A percentile compares a stretch with the other conserved stretches of the same genome.
Conservation (phyloP, 179 eudicot species). For the Nepenthes alata region DNA sequence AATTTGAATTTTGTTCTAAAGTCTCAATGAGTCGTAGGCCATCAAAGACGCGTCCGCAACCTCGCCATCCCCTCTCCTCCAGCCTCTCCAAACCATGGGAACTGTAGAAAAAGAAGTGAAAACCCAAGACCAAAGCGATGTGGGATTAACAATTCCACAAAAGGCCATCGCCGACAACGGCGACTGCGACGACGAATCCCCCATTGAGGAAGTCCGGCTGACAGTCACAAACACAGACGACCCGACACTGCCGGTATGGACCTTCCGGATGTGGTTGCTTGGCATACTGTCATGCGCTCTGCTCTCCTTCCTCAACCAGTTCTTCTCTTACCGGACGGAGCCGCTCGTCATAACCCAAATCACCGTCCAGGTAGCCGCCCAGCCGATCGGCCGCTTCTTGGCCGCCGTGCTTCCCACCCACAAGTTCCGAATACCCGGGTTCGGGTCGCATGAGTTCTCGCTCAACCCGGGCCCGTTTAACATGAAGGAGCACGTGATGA, state of each 20-base stretch:
- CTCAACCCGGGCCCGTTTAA: slow-evolving; percentile 85
- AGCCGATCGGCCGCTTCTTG: slow-evolving; percentile 68
- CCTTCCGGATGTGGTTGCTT: slow-evolving; percentile 83
- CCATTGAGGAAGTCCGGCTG: slow-evolving; percentile 74
- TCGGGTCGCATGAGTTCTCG: slow-evolving; percentile 43
- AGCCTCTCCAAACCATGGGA: not conserved
- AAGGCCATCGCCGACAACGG: not conserved
- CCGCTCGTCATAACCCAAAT: slow-evolving; percentile 82
- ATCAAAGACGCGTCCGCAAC: no score
- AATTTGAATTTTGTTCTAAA: no score
- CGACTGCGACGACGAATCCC: slow-evolving; percentile 49
- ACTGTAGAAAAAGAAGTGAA: not conserved
- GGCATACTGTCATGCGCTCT: slow-evolving; percentile 61
- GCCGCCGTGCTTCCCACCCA: slow-evolving; percentile 39
- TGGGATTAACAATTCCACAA: not conserved
- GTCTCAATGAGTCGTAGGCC: no score
- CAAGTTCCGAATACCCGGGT: slow-evolving; percentile 45
- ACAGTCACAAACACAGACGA: slow-evolving; percentile 72
- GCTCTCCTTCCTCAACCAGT: slow-evolving; percentile 71
- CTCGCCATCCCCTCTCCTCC: not conserved
- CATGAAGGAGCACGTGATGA: slow-evolving; percentile 80
- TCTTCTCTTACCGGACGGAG: slow-evolving; percentile 76
- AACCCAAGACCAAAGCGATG: no score
- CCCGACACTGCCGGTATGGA: slow-evolving; percentile 74
- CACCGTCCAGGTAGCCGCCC: slow-evolving; percentile 63